Evolutionary conservation across 2,329 filamentous ascomycete genomes (phyloP).

Genomic region (Fonsecaea pedrosoi): DNA sequence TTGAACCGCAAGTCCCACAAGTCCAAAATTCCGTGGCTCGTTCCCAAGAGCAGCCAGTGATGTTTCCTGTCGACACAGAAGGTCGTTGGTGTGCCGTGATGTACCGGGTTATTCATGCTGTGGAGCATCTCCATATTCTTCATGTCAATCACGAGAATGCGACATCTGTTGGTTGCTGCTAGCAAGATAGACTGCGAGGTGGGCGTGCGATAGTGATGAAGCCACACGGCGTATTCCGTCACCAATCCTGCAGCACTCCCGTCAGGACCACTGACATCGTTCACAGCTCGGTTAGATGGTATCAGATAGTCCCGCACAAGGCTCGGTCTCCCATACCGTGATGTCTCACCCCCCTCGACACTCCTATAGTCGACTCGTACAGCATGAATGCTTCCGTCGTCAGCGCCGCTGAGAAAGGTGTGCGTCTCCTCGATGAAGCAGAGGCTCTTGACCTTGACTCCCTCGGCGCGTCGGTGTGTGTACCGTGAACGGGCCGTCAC

Average conservation of each 20-base stretch:
- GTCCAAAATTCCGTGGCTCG: constrained; percentile 88
- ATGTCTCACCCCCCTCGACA: constrained; percentile 62
- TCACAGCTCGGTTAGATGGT: constrained; percentile 58
- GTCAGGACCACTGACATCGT: constrained; percentile 85
- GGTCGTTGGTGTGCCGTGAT: constrained; percentile 89
- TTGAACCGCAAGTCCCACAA: constrained; percentile 98
- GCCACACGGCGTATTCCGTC: constrained; percentile 81
- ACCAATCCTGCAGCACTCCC: constrained; percentile 60
- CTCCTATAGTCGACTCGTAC: constrained; percentile 77
- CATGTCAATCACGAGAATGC: constrained; percentile 83
- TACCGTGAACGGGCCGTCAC: constrained; percentile 85
- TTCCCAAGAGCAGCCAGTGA: constrained; percentile 90
- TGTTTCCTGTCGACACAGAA: constrained; percentile 86
- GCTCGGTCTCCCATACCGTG: constrained; percentile 78
- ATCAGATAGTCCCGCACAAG: constrained; percentile 82
- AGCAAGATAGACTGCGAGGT: constrained; percentile 76
- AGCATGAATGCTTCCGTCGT: constrained; percentile 87
- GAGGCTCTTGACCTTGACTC: constrained; percentile 76
- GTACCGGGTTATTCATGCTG: constrained; percentile 81
- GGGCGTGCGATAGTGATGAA: constrained; percentile 87
- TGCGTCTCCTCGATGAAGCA: constrained; percentile 95
- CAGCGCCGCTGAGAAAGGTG: constrained; percentile 88
- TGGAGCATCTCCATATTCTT: constrained; percentile 84
- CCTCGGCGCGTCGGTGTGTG: constrained; percentile 76
- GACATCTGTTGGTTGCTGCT: constrained; percentile 83